Base-by-base conservation (phyloP, 139 green algal genomes). In the Marvania coccoides region DNA sequence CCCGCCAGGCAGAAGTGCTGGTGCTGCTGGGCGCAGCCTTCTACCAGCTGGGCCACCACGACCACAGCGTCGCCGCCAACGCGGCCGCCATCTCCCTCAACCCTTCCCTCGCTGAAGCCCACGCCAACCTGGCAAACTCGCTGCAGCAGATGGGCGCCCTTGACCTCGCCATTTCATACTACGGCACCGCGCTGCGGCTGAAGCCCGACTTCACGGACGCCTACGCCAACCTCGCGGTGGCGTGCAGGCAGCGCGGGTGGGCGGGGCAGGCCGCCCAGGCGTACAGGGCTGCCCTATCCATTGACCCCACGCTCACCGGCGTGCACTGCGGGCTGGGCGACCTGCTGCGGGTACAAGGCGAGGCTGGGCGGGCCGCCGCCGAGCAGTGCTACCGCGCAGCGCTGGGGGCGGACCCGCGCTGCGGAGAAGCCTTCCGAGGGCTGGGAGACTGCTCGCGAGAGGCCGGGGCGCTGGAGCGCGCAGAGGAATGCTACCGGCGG, bases 81-180 rank as follows among this genome's bases (percentile, higher is more conserved):
- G 78, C 89, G 70, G 56, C 77, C n/a, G 81, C 69, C 77, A 88
- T 92, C 42, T 47, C 87, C 48, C 67, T 91, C 53, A 78, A 90
- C 59, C 78, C 79, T 23, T 8, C 14, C 6, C 42, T 53, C 39
- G 38, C 67, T 10, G 72, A 86, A 65, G 80, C 80, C 1, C 72
- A 85, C 61, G 73, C 85, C 33, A 92, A 91, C 46, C 61, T 95
- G 42, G 87, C 79, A 29, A 92, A 89, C 61, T 81, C 80, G 13
- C 73, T 95, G 70, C 83, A 89, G 69, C 83, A 90, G 76, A 73
- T 84, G 6, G 85, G 89, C 19, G 74, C 84, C 42, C 66, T 85
- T 4, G 87, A 95, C 76, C 83, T 92, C 67, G 87, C 89, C 0
- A 81, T 94, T 23, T 72, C 88, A 1, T 94, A 94, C 65, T 96